Conservation (phyloP, 1,284 basidiomycete genomes). For the Cutaneotrichosporon cutaneum region DNA sequence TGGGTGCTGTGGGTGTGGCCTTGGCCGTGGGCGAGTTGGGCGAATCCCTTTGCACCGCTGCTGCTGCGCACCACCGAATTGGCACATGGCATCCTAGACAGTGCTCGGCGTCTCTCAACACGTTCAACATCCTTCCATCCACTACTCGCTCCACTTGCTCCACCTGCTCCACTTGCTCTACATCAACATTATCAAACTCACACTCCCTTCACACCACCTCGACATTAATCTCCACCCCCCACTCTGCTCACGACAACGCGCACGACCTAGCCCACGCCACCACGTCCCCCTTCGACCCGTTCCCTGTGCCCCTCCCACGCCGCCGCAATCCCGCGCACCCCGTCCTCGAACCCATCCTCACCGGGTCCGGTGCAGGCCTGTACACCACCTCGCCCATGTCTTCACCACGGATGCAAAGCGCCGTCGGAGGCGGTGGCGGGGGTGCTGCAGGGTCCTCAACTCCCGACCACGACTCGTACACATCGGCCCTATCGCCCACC, state of each 20-base stretch:
- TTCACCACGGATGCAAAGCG: background rate
- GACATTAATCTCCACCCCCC: background rate
- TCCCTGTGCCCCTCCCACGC: background rate
- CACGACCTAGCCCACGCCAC: background rate
- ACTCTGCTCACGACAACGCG: background rate
- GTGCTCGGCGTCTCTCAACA: too few relatives aligned
- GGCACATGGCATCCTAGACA: too few relatives aligned
- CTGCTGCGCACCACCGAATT: too few relatives aligned
- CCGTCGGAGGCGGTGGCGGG: background rate
- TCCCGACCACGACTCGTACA: background rate
- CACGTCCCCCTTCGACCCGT: too few relatives aligned
- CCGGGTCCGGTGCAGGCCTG: background rate
- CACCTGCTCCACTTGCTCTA: too few relatives aligned
- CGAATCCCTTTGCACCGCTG: too few relatives aligned
- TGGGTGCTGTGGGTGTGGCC: too few relatives aligned
- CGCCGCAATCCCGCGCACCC: background rate
- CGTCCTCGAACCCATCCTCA: background rate
- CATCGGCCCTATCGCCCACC: conserved; percentile 3
- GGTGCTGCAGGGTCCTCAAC: background rate
- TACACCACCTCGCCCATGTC: conserved; percentile 2
- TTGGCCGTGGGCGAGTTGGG: too few relatives aligned
- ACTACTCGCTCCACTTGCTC: too few relatives aligned
- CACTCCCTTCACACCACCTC: too few relatives aligned
- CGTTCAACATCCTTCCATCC: too few relatives aligned
- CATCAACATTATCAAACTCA: background rate